Evolutionary conservation across 1,284 basidiomycete genomes (phyloP).

Genomic region (Leccinum holopus): DNA sequence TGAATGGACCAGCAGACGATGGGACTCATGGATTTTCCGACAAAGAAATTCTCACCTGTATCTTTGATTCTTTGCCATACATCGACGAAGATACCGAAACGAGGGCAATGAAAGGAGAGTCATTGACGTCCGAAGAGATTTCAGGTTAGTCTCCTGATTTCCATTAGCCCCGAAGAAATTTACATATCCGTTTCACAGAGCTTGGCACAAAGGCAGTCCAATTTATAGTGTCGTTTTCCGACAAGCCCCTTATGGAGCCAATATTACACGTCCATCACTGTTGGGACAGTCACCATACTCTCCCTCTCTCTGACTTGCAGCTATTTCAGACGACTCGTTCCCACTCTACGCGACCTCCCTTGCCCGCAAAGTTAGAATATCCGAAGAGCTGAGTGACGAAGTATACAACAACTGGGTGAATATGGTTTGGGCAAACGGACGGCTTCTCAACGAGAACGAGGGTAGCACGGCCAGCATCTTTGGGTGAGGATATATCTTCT

Average conservation of each 20-base stretch:
- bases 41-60: slow-evolving; percentile 27
- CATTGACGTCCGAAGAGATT: slow-evolving; percentile 67
- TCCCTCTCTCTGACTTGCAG: slow-evolving; percentile 44
- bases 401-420: slow-evolving; percentile 55
- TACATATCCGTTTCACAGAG: slow-evolving; percentile 38
- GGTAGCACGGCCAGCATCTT: slow-evolving; percentile 57
- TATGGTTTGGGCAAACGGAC: slow-evolving; percentile 80
- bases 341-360: slow-evolving; percentile 79
- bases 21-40: slow-evolving; percentile 25
- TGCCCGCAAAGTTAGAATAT: slow-evolving; percentile 60
- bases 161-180: neutral
- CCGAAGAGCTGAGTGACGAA: slow-evolving; percentile 56
- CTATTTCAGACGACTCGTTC: slow-evolving; percentile 79
- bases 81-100: slow-evolving; percentile 48
- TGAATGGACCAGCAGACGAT: slow-evolving; percentile 4
- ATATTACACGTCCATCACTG: slow-evolving; percentile 21
- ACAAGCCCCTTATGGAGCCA: slow-evolving; percentile 8
- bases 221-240: slow-evolving; percentile 59
- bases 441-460: slow-evolving; percentile 58
- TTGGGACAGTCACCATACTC: slow-evolving; percentile 13
- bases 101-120: slow-evolving; percentile 39
- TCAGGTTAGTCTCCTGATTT: slow-evolving; percentile 38
- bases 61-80: slow-evolving; percentile 58
- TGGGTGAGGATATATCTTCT: slow-evolving; percentile 37
- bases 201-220: slow-evolving; percentile 75